Evolutionary conservation across 345 rosid genomes (phyloP).

Genomic region (Lenwebbia sp.): DNA sequence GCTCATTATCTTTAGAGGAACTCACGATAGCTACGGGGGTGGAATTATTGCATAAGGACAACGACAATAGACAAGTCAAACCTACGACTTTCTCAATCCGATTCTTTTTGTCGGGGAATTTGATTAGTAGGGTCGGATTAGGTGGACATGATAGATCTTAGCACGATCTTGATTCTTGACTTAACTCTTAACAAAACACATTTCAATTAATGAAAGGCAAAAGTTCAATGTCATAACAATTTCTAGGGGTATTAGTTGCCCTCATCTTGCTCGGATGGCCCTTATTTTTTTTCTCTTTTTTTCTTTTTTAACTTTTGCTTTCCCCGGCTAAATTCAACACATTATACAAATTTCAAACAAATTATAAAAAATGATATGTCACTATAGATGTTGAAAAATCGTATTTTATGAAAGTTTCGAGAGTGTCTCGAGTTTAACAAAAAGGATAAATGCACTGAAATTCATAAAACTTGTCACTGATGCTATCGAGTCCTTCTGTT

Average conservation of each 20-base stretch:
- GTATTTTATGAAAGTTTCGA: fast-evolving
- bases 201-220: neutral
- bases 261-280: neutral
- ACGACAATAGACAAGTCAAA: neutral
- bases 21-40: neutral
- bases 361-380: neutral
- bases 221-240: neutral
- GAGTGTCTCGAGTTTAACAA: neutral
- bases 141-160: neutral
- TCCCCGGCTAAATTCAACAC: neutral
- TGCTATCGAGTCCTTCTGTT: too few relatives aligned
- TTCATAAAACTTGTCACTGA: too few relatives aligned
- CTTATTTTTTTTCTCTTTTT: too few relatives aligned
- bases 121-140: neutral
- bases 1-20: neutral
- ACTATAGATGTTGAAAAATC: too few relatives aligned
- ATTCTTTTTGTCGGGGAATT: neutral
- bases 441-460: neutral
- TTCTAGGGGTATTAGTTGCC: neutral
- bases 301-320: neutral
- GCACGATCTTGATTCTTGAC: too few relatives aligned
- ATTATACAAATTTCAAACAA: neutral
- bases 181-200: neutral
- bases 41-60: neutral
- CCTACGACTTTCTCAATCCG: neutral